Conservation (phyloP, 169 alveolate species). For the Plasmodium adleri region DNA sequence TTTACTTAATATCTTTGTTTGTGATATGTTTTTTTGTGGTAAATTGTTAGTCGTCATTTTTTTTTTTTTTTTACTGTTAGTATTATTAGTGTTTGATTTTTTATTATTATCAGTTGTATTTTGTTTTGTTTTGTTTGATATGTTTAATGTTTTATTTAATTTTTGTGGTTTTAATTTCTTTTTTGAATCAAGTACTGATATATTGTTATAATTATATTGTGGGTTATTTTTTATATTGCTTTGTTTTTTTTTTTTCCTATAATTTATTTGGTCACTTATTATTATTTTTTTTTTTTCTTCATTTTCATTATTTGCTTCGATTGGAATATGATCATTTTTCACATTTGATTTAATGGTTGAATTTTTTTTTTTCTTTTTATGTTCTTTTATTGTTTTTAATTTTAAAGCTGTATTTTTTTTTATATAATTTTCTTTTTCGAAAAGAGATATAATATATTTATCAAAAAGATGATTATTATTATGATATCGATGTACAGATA, state of each 20-base stretch:
- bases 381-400: conserved; percentile 8
- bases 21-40: too few species aligned
- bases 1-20: too few species aligned
- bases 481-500: background rate
- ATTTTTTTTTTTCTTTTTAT: background rate
- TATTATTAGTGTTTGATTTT: background rate
- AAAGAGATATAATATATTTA: conserved; percentile 23
- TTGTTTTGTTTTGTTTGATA: background rate
- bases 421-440: conserved; percentile 17
- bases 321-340: background rate
- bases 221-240: too few species aligned
- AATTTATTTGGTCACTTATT: background rate
- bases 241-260: background rate
- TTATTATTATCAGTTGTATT: background rate
- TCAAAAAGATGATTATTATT: conserved; percentile 23
- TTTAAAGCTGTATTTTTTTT: conserved; percentile 21
- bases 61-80: background rate
- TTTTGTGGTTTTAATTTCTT: background rate
- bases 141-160: background rate
- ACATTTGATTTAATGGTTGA: conserved; percentile 22
- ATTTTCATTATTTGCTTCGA: background rate
- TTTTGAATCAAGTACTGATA: background rate
- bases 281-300: background rate
- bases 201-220: background rate
- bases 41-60: background rate